Percentiles rank a stretch among this genome's conserved stretches.
Evolutionary conservation across 768 basidiomycete genomes (phyloP).

Genomic region (Panaeolus papilionaceus): DNA sequence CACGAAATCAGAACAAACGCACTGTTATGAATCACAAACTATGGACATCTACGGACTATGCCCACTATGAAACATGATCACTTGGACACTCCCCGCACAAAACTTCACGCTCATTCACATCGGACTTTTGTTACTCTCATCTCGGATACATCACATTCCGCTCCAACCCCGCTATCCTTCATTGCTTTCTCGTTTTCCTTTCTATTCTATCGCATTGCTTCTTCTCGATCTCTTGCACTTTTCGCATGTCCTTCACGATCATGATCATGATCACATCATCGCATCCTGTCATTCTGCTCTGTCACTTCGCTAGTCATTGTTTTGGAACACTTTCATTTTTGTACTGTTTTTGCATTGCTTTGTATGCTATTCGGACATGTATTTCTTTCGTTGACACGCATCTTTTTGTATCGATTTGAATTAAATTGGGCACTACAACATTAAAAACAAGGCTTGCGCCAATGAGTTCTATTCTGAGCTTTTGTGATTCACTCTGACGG

Average conservation of each 20-base stretch:
- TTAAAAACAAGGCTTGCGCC: not conserved
- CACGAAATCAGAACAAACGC: not conserved
- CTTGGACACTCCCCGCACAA: not conserved
- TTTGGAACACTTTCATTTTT: not conserved
- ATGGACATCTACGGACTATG: constrained; percentile 1
- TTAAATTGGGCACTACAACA: not conserved
- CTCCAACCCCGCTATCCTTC: not conserved
- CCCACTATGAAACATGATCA: not conserved
- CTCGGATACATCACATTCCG: too few relatives aligned
- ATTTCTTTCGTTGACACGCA: not conserved
- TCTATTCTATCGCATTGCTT: not conserved
- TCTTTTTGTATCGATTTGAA: not conserved
- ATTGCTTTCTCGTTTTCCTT: not conserved
- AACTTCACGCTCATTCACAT: too few relatives aligned
- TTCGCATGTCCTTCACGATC: not conserved
- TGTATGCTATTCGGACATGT: not conserved
- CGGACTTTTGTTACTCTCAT: too few relatives aligned
- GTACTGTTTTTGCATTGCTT: not conserved
- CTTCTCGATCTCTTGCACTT: not conserved
- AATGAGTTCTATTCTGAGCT: too few relatives aligned
- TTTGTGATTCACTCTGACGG: too few relatives aligned
- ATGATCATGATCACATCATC: not conserved
- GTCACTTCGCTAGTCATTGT: not conserved
- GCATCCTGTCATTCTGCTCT: constrained; percentile 8
- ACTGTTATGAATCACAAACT: not conserved